A percentile compares a stretch with the other conserved stretches of the same genome.
Evolutionary conservation across 2,329 filamentous ascomycete species (phyloP).

Genomic region (Scorias spongiosa): DNA sequence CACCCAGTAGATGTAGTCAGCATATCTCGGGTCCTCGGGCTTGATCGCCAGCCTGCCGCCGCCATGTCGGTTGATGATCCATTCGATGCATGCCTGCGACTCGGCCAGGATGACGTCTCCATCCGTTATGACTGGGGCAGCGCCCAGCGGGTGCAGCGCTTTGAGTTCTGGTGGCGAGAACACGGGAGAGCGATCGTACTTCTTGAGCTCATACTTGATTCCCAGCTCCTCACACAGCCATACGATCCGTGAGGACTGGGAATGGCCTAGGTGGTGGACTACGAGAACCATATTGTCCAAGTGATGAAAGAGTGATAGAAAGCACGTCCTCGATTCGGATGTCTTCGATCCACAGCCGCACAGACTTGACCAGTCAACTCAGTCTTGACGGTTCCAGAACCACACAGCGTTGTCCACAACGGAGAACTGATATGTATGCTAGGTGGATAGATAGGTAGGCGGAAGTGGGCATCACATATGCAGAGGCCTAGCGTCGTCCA

Average conservation of each 20-base stretch:
- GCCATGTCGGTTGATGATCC: constrained; percentile 42
- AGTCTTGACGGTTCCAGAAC: too few relatives aligned
- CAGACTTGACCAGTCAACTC: too few relatives aligned
- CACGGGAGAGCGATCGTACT: constrained; percentile 31
- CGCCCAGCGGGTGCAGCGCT: constrained; percentile 30
- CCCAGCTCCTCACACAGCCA: constrained; percentile 51
- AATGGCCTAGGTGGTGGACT: constrained; percentile 26
- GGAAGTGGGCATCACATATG: too few relatives aligned
- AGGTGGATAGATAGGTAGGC: too few relatives aligned
- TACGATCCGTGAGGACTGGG: constrained; percentile 48
- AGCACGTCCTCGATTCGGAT: too few relatives aligned
- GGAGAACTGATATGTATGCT: too few relatives aligned
- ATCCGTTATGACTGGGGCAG: constrained; percentile 47
- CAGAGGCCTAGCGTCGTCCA: too few relatives aligned
- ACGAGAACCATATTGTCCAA: constrained; percentile 10
- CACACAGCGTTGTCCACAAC: too few relatives aligned
- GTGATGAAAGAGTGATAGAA: too few relatives aligned
- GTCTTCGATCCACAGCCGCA: too few relatives aligned
- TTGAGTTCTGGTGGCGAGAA: constrained; percentile 16
- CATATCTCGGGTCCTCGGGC: constrained; percentile 35
- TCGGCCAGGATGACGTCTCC: constrained; percentile 40
- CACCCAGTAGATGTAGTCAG: constrained; percentile 50
- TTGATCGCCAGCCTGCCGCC: constrained; percentile 32
- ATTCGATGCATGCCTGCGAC: constrained; percentile 44
- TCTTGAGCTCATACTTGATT: constrained; percentile 37